Conservation (phyloP, 176 grass and related monocot genomes). For the Stipa capillata region DNA sequence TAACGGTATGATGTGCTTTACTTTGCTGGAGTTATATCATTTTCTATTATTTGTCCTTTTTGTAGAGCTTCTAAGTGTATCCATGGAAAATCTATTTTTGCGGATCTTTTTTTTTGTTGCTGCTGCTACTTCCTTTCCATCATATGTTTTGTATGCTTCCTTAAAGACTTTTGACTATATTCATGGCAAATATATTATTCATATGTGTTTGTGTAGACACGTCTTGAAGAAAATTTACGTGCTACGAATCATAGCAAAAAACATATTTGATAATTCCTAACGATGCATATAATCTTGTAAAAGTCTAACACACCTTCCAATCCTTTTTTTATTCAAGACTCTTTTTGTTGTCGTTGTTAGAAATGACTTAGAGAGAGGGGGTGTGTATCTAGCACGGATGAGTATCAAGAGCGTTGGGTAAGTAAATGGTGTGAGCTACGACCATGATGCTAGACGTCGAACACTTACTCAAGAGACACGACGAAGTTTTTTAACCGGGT, state of each 20-base stretch:
- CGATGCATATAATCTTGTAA: neutral
- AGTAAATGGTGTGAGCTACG: no score
- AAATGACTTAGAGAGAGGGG: no score
- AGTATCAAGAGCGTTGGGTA: no score
- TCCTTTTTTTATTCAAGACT: neutral
- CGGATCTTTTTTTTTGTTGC: neutral
- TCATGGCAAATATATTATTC: neutral
- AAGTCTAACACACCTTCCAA: neutral
- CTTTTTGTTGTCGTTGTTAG: no score
- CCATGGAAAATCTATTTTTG: neutral
- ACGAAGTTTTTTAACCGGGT: no score
- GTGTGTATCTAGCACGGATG: no score
- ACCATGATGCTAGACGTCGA: no score
- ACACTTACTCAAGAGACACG: no score
- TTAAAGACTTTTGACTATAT: neutral
- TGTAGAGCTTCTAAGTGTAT: neutral
- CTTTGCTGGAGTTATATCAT: neutral
- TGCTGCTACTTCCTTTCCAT: neutral
- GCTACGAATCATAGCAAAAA: neutral
- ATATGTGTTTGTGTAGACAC: neutral
- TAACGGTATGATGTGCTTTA: conserved; percentile 27
- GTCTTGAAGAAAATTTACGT: neutral
- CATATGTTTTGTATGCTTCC: neutral
- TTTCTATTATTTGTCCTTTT: neutral
- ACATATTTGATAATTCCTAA: neutral